Evolutionary conservation across 352 stramenopile species (phyloP), one percentile per base, ranked within the genome.

Genomic region (Phytophthora hybrid): DNA sequence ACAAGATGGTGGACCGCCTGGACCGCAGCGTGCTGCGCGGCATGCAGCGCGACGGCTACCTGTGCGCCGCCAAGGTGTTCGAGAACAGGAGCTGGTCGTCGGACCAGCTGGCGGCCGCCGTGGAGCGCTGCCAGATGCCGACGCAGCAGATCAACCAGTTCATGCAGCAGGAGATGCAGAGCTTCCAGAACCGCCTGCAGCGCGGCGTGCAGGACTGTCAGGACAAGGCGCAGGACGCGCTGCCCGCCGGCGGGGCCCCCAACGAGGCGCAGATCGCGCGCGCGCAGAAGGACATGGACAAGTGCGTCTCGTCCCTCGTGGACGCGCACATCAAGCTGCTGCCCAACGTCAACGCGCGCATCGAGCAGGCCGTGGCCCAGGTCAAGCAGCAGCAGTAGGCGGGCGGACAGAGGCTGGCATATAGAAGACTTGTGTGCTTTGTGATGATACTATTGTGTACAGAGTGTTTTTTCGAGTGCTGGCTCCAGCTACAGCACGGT

Each of bases 31-130:
- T 94, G 53, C 74, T 97, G 69, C 90, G 90, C 23, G 71, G 81
- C 55, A 83, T 97, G 67, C 88, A 96, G 84, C 90, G 90, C 72
- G 79, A 87, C 32, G 85, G 86, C 26, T 97, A 97, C 69, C 70
- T 95, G 61, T 95, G 90, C 69, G 89, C 86, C n/a, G 90, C 88
- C 65, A 94, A 96, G 60, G 93, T 88, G 69, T 96, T 97, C 53
- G 90, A 97, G 71, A 93, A 94, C 84, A 94, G 91, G 73, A 80
- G 64, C 67, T 89, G 79, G 78, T 90, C 73, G 56, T 85, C 89
- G 4, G 87, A 97, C 59, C 90, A 97, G 74, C 44, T 97, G 37
- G 85, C 93, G 68, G 59, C 78, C n/a, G 93, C 87, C 66, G 89
- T 97, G 46, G 87, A 97, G 78, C 88, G 88, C 56, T 97, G 90